These are phyloP conservation scores for Phtheirospermum japonicum DNA, from an alignment of 257 asterid genomes.

Conservation along the genomic window DNA sequence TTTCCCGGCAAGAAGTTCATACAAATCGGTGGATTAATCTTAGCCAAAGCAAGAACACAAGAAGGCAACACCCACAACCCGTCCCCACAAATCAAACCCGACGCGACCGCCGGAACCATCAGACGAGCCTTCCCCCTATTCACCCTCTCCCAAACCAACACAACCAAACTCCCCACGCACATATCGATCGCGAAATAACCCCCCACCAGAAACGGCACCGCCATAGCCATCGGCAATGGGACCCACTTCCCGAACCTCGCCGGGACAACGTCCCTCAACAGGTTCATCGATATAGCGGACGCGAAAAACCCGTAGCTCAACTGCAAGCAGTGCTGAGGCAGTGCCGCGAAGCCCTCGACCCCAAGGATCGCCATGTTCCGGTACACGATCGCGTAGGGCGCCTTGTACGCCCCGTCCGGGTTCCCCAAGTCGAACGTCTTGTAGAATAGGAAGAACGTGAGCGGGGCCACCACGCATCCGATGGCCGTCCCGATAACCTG, in stretches of 20 bases:
- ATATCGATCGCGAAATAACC: constrained; percentile 72
- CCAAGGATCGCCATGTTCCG: constrained; percentile 80
- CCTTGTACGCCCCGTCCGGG: constrained; percentile 56
- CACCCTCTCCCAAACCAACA: constrained; percentile 50
- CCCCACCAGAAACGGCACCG: constrained; percentile 75
- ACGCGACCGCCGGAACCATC: constrained; percentile 69
- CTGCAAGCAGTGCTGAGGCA: constrained; percentile 64
- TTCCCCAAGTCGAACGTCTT: constrained; percentile 58
- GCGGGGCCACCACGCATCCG: constrained; percentile 69
- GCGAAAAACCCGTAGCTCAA: constrained; percentile 61
- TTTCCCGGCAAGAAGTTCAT: constrained; percentile 47
- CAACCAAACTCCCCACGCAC: constrained; percentile 71
- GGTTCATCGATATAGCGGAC: constrained; percentile 45
- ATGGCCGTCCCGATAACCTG: constrained; percentile 71
- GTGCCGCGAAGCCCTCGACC: constrained; percentile 66
- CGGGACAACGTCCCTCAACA: constrained; percentile 44
- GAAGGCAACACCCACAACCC: constrained; percentile 75
- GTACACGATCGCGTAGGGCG: constrained; percentile 65
- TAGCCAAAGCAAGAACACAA: constrained; percentile 52
- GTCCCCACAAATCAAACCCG: constrained; percentile 75
- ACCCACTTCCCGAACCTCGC: constrained; percentile 42
- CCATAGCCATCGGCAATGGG: constrained; percentile 87
- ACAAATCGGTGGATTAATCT: constrained; percentile 60
- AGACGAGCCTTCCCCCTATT: constrained; percentile 40
- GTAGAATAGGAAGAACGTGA: constrained; percentile 68